Base-by-base conservation (phyloP, 2,329 filamentous ascomycete species). In the Xylaria polymorpha region DNA sequence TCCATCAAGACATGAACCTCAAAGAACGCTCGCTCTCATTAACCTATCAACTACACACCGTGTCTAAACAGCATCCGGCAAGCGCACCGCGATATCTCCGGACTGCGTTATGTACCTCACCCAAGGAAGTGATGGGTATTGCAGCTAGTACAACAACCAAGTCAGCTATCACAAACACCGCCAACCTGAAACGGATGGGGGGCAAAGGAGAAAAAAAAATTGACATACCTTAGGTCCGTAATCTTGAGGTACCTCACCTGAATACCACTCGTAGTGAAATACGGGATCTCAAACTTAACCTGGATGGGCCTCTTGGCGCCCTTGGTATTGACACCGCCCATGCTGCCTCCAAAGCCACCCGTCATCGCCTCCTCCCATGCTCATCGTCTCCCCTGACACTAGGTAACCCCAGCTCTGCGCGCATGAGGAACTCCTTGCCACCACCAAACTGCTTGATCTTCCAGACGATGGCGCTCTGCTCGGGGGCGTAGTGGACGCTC, bases 231-330 rank as follows among this genome's bases (percentile, higher is more conserved):
- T 99, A 56, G 96, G 96, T 83, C 96, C 72, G 97, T 98, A 78
- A 99, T 99, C 88, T 99, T 99, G 81, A 99, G 83, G 81, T 99
- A 99, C 77, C 96, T 90, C 77, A 99, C 96, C 82, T 99, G 97
- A 75, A 99, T 99, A 73, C 96, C 96, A 83, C 93, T 97, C 3
- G 97, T 99, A n/a, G 96, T 99, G 80, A 99, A 99, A 83, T 99
- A 99, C n/a, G 96, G 96, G 79, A 99, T 99, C 85, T 99, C 96
- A 80, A 99, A 99, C 85, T 99, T 99, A 84, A 99, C 96, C 81
- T 94, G 95, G 77, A 99, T 99, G 0, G 96, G 96, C 75, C 96
- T 86, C 87, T 98, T 99, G 66, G 89, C 88, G 22, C 93, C 93
- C 84, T 98, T 98, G 22, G 90, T 87, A n/a, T 88, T 90, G 35